Percentiles rank a stretch among this genome's conserved stretches.
Conservation (phyloP, 768 basidiomycete species). For the Tulasnella sp. region DNA sequence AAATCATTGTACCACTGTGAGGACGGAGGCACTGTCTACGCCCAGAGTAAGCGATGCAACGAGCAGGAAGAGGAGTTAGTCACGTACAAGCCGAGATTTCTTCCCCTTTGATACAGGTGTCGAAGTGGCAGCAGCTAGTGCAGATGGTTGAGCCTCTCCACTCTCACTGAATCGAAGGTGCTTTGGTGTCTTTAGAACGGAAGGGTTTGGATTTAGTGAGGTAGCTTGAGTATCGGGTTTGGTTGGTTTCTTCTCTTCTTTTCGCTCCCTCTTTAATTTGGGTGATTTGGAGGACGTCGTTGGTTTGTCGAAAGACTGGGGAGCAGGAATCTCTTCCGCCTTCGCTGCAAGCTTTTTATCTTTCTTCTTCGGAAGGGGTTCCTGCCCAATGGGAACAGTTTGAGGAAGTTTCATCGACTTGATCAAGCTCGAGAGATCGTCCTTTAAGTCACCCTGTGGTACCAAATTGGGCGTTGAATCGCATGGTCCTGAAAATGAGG, state of each 20-base stretch:
- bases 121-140: neutral
- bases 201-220: neutral
- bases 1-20: slow-evolving; percentile 12
- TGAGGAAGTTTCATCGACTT: slow-evolving; percentile 16
- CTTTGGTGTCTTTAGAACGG: neutral
- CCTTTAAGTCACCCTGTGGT: neutral
- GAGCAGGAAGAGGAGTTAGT: neutral
- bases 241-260: neutral
- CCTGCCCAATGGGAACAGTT: neutral
- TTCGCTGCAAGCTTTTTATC: neutral
- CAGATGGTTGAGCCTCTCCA: neutral
- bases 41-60: neutral
- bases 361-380: neutral
- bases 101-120: neutral
- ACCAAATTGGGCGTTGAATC: neutral
- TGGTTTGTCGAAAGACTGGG: neutral
- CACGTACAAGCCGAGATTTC: neutral
- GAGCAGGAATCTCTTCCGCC: neutral
- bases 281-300: neutral
- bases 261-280: neutral
- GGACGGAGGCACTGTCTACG: neutral
- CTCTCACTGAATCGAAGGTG: neutral
- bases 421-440: neutral
- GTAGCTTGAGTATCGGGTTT: no score
- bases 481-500: neutral